Evolutionary conservation across 345 rosid species (phyloP).

Genomic region (thale cress (Arabidopsis thaliana)): DNA sequence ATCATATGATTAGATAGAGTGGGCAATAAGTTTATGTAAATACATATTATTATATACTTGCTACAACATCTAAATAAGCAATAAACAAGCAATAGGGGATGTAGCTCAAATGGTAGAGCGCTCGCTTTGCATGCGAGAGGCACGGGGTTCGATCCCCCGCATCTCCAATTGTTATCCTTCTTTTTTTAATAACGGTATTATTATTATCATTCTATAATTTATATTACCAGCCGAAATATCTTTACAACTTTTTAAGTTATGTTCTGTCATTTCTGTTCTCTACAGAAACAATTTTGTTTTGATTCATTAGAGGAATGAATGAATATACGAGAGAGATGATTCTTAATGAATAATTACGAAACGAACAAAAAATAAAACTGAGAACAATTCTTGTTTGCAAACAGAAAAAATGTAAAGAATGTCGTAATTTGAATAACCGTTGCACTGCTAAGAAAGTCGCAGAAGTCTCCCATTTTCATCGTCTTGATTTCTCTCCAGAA

Average conservation of each 20-base stretch:
- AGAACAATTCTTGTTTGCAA: background rate
- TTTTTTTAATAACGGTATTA: background rate
- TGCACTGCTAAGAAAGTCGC: background rate
- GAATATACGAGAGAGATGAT: background rate
- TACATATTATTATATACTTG: no score
- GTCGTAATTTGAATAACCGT: constrained; percentile 12
- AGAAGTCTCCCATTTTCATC: background rate
- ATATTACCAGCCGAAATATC: no score
- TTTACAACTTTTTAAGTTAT: background rate
- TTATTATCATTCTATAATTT: no score
- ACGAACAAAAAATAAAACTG: background rate
- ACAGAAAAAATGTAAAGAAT: constrained; percentile 22
- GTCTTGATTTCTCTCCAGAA: constrained; percentile 18
- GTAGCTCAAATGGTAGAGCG: constrained; percentile 83
- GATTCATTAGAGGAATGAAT: background rate
- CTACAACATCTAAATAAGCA: no score
- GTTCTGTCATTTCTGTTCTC: background rate
- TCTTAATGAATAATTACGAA: background rate
- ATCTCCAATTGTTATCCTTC: background rate
- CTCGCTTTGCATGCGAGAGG: constrained; percentile 58
- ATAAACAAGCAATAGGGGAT: no score
- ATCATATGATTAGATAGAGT: no score
- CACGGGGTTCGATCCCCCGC: constrained; percentile 32
- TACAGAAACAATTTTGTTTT: background rate
- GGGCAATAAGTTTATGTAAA: no score